Evolutionary conservation across 2,329 filamentous ascomycete genomes (phyloP), one percentile per base, ranked within the genome.

Genomic region (Stagonosporopsis cucurbitacearum): DNA sequence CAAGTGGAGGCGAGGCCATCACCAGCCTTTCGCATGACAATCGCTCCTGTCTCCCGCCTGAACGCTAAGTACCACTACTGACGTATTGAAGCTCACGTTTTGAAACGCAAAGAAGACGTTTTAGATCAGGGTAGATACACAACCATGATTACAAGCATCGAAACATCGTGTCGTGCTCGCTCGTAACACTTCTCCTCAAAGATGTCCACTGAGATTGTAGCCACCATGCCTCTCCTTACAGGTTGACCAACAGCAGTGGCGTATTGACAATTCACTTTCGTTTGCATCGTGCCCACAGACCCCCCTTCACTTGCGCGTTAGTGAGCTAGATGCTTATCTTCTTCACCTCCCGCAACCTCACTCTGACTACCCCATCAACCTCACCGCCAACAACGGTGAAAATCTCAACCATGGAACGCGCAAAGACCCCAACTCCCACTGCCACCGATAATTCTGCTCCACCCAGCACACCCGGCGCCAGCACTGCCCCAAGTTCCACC

Each of bases 401-500:
- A 6, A 33, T 13, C 37, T 15, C 25, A 39, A 41, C 28, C 26
- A 54, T 54, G 52, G 28, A 46, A 20, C 52, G 52, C 35, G 13
- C 30, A 19, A 54, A 39, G 22, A 54, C 35, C 11, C 50, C 50
- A 35, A 23, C 39, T n/a, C 45, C 39, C 15, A 2, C 28, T 5
- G 11, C 1, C 11, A 37, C 33, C 32, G n/a, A 19, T 30, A 23
- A 23, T 35, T 4, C 6, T 17, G 33, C 32, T 7, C 22, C 26
- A 12, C 33, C 26, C 12, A 19, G 33, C 26, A 49, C 54, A 33
- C 39, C 43, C 5, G 28, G 43, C 48, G 37, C 22, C 20, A 32
- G 2, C 45, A 6, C 20, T 11, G 26, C 33, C 1, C 4, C 41
- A 3, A 28, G n/a, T 36, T 19, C 22, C 28, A 26, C 13, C 17